phyloP scores from a whole-genome alignment of 2,329 filamentous ascomycete species.

The Colletotrichum phormii region DNA sequence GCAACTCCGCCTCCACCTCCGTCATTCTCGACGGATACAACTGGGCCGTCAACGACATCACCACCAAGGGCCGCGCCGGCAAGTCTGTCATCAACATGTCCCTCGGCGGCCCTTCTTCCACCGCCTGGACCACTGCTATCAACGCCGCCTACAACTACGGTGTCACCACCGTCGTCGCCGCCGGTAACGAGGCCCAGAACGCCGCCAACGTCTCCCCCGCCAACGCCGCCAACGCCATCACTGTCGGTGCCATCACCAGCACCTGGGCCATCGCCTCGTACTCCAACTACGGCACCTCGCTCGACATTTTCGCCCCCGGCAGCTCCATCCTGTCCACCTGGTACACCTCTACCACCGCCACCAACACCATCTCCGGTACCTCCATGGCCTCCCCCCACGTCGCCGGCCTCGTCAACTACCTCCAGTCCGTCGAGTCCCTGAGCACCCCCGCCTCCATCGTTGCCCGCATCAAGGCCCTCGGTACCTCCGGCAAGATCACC shows the following conservation, averaged over 20 bases:
- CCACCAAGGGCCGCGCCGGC: slow-evolving; percentile 50
- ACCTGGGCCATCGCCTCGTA: slow-evolving; percentile 54
- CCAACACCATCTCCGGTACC: slow-evolving; percentile 65
- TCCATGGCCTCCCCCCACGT: slow-evolving; percentile 73
- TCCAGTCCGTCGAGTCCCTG: slow-evolving; percentile 56
- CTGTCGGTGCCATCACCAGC: slow-evolving; percentile 61
- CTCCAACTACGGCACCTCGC: slow-evolving; percentile 61
- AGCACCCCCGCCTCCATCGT: slow-evolving; percentile 55
- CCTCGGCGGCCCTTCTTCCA: slow-evolving; percentile 58
- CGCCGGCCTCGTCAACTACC: slow-evolving; percentile 69
- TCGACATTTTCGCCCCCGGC: slow-evolving; percentile 66
- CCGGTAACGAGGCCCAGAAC: slow-evolving; percentile 60
- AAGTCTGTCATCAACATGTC: slow-evolving; percentile 67
- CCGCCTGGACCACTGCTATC: slow-evolving; percentile 60
- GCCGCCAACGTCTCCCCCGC: slow-evolving; percentile 57
- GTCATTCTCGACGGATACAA: slow-evolving; percentile 50
- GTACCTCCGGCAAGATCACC: slow-evolving; percentile 51
- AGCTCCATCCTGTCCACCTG: slow-evolving; percentile 58
- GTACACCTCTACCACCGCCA: slow-evolving; percentile 54
- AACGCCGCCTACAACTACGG: slow-evolving; percentile 57
- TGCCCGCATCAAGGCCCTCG: slow-evolving; percentile 54
- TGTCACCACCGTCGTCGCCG: slow-evolving; percentile 65
- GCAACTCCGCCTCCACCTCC: slow-evolving; percentile 44
- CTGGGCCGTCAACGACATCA: slow-evolving; percentile 59
- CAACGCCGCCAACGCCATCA: slow-evolving; percentile 59